A percentile compares a stretch with the other conserved stretches of the same genome.
These are phyloP conservation scores for Musa troglodytarum DNA, from an alignment of 176 grass and related monocot species.

Conservation along the genomic window DNA sequence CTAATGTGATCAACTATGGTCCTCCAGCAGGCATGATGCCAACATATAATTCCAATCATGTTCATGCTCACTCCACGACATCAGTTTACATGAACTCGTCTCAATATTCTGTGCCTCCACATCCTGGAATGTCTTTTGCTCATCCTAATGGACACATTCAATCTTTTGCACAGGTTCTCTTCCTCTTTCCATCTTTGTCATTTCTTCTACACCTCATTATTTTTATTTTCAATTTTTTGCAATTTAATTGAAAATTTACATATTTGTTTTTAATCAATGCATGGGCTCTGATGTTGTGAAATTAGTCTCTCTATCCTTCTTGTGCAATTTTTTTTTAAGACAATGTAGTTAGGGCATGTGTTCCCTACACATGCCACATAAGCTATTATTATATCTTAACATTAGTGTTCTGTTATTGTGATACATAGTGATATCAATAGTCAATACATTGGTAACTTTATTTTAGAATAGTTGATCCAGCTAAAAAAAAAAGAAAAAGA, in stretches of 20 bases:
- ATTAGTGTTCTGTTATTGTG: no score
- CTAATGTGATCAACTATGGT: slow-evolving; percentile 27
- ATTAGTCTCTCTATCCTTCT: no score
- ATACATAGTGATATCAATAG: no score
- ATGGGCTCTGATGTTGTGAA: no score
- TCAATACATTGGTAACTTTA: no score
- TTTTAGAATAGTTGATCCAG: no score
- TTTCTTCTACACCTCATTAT: background rate
- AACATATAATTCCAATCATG: slow-evolving; percentile 34
- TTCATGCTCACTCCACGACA: slow-evolving; percentile 5
- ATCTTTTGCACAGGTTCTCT: slow-evolving; percentile 42
- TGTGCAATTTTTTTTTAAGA: no score
- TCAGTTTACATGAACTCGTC: slow-evolving; percentile 39
- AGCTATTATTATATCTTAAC: no score
- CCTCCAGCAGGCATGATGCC: slow-evolving; percentile 43
- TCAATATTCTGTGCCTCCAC: slow-evolving; percentile 48
- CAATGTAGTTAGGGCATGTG: no score
- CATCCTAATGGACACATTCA: slow-evolving; percentile 46
- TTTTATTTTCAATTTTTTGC: background rate
- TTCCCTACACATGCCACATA: no score
- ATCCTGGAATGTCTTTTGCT: slow-evolving; percentile 45
- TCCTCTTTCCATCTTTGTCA: background rate
- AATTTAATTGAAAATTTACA: background rate
- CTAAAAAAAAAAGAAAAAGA: no score
- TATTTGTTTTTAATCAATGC: background rate